Evolutionary conservation across 1,139 yeast species (phyloP), one percentile per base, ranked within the genome.

Genomic region (Lizanozyma gosingica): DNA sequence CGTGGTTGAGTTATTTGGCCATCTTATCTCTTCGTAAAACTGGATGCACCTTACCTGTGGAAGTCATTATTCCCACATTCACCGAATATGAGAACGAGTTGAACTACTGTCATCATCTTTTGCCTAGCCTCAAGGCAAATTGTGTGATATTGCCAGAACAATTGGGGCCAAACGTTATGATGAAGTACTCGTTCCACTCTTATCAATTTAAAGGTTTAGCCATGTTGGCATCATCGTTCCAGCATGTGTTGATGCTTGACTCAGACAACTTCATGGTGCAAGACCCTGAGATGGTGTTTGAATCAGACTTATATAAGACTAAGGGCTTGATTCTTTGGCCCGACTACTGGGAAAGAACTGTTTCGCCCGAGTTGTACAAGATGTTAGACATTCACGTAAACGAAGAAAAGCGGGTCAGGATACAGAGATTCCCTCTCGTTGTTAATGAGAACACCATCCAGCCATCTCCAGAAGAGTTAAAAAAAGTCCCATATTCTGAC

Each of bases 41-140:
- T 4, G 82, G 82, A 3, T 71, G 81, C 2, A 63, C 64, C 34
- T 54, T 78, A 40, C 85, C 85, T 0, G 70, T 79, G 18, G 85
- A 80, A 54, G 71, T 79, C 29, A 57, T 65, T 18, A 45, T 65
- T 8, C 68, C 69, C 4, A 22, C 29, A 6, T 22, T 51, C 27
- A 32, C 38, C 4, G 69, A 63, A 40, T 62, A 34, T 14, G 36
- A 34, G 17, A 9, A 50, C 43, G 65, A 64, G 44, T 43, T 52
- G 17, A 62, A 62, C 34, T 57, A 63, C 37, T 65, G 71, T 48
- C 47, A 50, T 40, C 46, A 47, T 14, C 45, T 63, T 18, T 51
- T 64, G 33, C 69, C 69, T 3, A 40, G 45, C 4, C 50, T 61
- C 35, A 60, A 62, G 47, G 68, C 57, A 8, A 48, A 45, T 34